phyloP scores from a whole-genome alignment of 345 rosid species.

The Carallia pectinifolia region DNA sequence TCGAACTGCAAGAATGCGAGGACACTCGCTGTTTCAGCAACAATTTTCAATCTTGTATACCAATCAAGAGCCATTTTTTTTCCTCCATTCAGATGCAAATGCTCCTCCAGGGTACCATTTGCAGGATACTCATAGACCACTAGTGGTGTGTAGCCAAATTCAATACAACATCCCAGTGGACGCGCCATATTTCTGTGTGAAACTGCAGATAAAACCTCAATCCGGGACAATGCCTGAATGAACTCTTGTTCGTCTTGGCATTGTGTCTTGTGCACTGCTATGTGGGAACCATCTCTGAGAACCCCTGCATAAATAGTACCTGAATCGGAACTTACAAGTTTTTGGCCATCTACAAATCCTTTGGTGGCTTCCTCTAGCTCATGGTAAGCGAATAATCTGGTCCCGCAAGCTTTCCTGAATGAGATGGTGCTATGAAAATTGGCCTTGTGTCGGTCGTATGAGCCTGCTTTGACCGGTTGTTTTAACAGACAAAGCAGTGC shows the following conservation, averaged over 20 bases:
- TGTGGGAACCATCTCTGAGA: slow-evolving; percentile 57
- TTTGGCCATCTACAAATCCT: slow-evolving; percentile 56
- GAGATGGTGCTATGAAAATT: slow-evolving; percentile 47
- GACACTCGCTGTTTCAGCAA: slow-evolving; percentile 61
- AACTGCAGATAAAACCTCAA: slow-evolving; percentile 58
- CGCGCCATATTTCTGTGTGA: slow-evolving; percentile 65
- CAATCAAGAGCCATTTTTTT: slow-evolving; percentile 56
- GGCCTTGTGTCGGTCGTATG: slow-evolving; percentile 33
- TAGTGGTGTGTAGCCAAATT: slow-evolving; percentile 46
- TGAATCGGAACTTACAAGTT: slow-evolving; percentile 41
- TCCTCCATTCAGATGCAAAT: slow-evolving; percentile 32
- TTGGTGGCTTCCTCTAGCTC: slow-evolving; percentile 75
- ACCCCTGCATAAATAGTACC: slow-evolving; percentile 58
- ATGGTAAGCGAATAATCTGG: slow-evolving; percentile 57
- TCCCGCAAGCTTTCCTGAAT: slow-evolving; percentile 62
- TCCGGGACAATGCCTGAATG: slow-evolving; percentile 50
- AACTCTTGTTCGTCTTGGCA: slow-evolving; percentile 55
- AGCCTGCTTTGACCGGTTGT: slow-evolving; percentile 38
- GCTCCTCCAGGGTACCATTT: slow-evolving; percentile 58
- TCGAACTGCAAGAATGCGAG: slow-evolving; percentile 66
- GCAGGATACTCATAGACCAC: slow-evolving; percentile 72
- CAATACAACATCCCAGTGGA: slow-evolving; percentile 66
- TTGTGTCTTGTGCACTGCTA: slow-evolving; percentile 63
- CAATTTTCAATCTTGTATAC: slow-evolving; percentile 59
- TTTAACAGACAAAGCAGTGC: slow-evolving; percentile 54